A percentile compares a stretch with the other conserved stretches of the same genome.
These are phyloP conservation scores for Crucibulum laeve DNA, from an alignment of 768 basidiomycete species.

Conservation along the genomic window DNA sequence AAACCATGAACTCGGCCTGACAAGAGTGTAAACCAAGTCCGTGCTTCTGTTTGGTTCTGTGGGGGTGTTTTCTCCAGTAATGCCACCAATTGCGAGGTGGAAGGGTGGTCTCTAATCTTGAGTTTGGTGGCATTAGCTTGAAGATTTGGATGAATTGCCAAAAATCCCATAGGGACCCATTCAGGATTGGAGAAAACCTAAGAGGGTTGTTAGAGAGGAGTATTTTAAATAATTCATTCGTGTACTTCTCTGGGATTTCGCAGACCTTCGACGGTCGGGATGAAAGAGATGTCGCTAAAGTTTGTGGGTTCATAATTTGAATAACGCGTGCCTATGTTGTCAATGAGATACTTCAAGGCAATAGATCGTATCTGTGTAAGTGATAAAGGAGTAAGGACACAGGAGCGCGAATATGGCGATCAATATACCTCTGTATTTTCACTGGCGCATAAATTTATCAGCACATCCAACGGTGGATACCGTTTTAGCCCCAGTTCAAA, in stretches of 20 bases:
- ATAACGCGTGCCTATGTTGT: slow-evolving; percentile 64
- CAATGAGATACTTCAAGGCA: slow-evolving; percentile 81
- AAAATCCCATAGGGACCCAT: slow-evolving; percentile 76
- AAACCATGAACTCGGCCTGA: slow-evolving; percentile 44
- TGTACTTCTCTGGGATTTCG: slow-evolving; percentile 64
- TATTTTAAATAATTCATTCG: background rate
- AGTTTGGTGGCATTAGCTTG: slow-evolving; percentile 59
- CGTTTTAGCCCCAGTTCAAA: slow-evolving; percentile 66
- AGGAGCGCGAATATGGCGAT: background rate
- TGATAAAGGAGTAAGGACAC: background rate
- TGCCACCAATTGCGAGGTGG: slow-evolving; percentile 52
- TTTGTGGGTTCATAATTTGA: slow-evolving; percentile 49
- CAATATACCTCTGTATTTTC: slow-evolving; percentile 32
- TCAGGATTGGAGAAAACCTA: slow-evolving; percentile 69
- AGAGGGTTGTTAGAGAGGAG: background rate
- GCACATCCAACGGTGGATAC: slow-evolving; percentile 58
- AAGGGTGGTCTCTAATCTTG: slow-evolving; percentile 66
- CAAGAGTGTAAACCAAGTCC: slow-evolving; percentile 64
- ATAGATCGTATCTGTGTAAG: slow-evolving; percentile 34
- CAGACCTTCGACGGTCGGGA: slow-evolving; percentile 68
- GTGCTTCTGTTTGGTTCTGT: slow-evolving; percentile 45
- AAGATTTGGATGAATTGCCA: slow-evolving; percentile 52
- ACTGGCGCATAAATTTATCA: slow-evolving; percentile 68
- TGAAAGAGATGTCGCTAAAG: slow-evolving; percentile 62
- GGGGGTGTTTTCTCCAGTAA: slow-evolving; percentile 62